phyloP scores from a whole-genome alignment of 1,139 yeast genomes.

The Lodderomyces beijingensis region DNA sequence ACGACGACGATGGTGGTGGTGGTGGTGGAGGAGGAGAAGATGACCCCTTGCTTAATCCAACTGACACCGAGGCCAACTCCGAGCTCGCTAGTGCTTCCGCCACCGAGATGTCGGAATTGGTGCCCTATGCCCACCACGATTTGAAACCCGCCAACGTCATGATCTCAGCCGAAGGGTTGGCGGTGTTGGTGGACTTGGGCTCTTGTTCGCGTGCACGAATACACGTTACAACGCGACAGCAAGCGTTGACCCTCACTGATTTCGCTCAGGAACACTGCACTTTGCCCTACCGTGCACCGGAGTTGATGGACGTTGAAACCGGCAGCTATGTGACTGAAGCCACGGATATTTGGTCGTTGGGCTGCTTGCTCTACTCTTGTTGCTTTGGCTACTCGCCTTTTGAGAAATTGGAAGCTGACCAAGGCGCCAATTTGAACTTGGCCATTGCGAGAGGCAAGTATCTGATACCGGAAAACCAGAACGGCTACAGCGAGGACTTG shows the following conservation, averaged over 20 bases:
- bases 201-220: constrained; percentile 67
- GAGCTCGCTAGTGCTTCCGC: background rate
- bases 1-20: constrained; percentile 6
- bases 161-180: constrained; percentile 68
- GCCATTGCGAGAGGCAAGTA: constrained; percentile 75
- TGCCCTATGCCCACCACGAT: constrained; percentile 82
- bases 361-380: constrained; percentile 74
- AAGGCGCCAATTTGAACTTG: constrained; percentile 76
- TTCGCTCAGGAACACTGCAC: constrained; percentile 84
- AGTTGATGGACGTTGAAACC: constrained; percentile 70
- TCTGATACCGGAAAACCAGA: constrained; percentile 48
- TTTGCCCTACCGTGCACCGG: constrained; percentile 87
- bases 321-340: constrained; percentile 61
- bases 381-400: constrained; percentile 83
- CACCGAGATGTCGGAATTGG: constrained; percentile 54
- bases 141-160: constrained; percentile 86
- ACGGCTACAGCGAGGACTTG: constrained; percentile 50
- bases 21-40: constrained; percentile 10
- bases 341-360: constrained; percentile 88
- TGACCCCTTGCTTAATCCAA: constrained; percentile 8
- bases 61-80: constrained; percentile 1
- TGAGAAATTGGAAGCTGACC: constrained; percentile 73
- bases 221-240: constrained; percentile 53
- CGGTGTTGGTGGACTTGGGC: constrained; percentile 83
- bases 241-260: constrained; percentile 75